These are phyloP conservation scores for Naganishia vishniacii DNA, from an alignment of 768 basidiomycete genomes.

Conservation along the genomic window DNA sequence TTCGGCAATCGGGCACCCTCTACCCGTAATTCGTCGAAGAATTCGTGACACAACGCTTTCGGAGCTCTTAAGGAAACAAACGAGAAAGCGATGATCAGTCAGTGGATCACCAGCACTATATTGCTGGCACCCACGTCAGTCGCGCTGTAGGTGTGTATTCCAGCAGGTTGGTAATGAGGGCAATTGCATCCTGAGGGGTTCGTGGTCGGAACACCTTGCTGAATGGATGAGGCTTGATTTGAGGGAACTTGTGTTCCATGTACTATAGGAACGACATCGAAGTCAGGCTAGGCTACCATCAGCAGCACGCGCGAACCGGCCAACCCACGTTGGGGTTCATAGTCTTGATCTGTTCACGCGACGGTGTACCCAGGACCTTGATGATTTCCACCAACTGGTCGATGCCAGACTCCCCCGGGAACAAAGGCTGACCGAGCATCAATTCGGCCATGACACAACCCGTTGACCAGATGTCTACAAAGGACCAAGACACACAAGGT, in stretches of 20 bases:
- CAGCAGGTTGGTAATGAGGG: slow-evolving; percentile 85
- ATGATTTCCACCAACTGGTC: slow-evolving; percentile 99
- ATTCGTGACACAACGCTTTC: slow-evolving; percentile 54
- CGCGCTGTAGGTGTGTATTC: slow-evolving; percentile 97
- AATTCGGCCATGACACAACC: slow-evolving; percentile 99
- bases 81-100: neutral
- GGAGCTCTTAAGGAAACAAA: slow-evolving; percentile 79
- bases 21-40: slow-evolving; percentile 91
- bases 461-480: slow-evolving; percentile 93
- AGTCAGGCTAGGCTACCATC: neutral
- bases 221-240: slow-evolving; percentile 99
- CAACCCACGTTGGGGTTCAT: slow-evolving; percentile 85
- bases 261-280: slow-evolving; percentile 52
- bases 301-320: neutral
- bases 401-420: slow-evolving; percentile 93
- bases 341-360: slow-evolving; percentile 99
- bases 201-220: slow-evolving; percentile 98
- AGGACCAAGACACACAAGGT: no score
- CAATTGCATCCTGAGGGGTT: slow-evolving; percentile 91
- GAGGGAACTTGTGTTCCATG: slow-evolving; percentile 99
- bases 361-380: slow-evolving; percentile 97
- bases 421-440: slow-evolving; percentile 97
- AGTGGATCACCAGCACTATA: neutral
- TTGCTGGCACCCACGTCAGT: slow-evolving; percentile 54
- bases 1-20: slow-evolving; percentile 94